These are phyloP conservation scores for Hypsizygus ulmarius DNA, from an alignment of 1,284 basidiomycete genomes.

Conservation along the genomic window DNA sequence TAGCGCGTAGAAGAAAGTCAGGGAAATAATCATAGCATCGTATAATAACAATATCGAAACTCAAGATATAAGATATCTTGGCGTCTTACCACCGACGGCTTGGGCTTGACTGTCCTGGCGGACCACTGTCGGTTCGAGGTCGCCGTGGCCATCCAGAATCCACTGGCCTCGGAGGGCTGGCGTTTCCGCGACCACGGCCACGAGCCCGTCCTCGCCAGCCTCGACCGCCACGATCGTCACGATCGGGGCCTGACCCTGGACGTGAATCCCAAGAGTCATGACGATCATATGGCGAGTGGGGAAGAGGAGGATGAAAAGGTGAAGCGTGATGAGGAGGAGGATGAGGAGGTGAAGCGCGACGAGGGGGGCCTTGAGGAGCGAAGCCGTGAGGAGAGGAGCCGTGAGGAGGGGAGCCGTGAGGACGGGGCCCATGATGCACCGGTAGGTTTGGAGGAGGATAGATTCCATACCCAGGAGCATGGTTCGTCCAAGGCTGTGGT, in stretches of 20 bases:
- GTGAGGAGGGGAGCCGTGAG: no score
- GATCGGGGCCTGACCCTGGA: constrained; percentile 15
- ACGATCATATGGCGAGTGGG: constrained; percentile 22
- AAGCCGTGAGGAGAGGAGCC: neutral
- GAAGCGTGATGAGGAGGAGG: no score
- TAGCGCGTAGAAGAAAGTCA: no score
- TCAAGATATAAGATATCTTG: constrained; percentile 5
- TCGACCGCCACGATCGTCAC: constrained; percentile 23
- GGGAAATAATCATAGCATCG: no score
- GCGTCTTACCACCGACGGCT: constrained; percentile 25
- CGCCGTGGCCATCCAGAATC: constrained; percentile 59
- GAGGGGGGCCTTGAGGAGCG: no score
- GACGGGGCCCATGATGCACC: constrained; percentile 1
- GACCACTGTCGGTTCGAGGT: constrained; percentile 26
- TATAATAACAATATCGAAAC: no score
- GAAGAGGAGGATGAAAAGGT: constrained; percentile 9
- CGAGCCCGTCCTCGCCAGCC: constrained; percentile 32
- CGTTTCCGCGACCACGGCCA: constrained; percentile 33
- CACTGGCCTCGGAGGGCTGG: constrained; percentile 38
- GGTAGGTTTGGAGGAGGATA: constrained; percentile 19
- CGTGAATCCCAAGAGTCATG: constrained; percentile 14
- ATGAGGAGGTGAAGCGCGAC: no score
- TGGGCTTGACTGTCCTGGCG: constrained; percentile 24
- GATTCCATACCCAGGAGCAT: constrained; percentile 17
- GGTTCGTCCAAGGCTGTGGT: constrained; percentile 20